Conservation (phyloP, 257 asterid species). For the Gardenia jasminoides region DNA sequence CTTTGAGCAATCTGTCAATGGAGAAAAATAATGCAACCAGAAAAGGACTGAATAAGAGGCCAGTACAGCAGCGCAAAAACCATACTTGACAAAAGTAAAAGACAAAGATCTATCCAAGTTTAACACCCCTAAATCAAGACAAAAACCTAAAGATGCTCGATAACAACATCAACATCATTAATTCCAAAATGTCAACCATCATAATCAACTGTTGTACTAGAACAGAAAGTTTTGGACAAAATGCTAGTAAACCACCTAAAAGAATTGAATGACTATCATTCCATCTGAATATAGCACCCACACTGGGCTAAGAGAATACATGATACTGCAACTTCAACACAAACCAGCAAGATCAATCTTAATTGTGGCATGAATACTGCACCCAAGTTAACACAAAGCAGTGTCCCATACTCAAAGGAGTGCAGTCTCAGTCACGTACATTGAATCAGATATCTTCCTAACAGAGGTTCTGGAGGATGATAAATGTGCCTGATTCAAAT, state of each 20-base stretch:
- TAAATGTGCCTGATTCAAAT: neutral
- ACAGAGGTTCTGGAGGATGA: neutral
- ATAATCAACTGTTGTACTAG: neutral
- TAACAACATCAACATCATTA: neutral
- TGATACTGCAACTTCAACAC: too few relatives aligned
- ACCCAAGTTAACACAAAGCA: neutral
- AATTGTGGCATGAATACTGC: too few relatives aligned
- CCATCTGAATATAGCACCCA: neutral
- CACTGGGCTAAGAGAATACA: neutral
- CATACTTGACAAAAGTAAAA: neutral
- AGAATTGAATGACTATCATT: neutral
- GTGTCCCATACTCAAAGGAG: neutral
- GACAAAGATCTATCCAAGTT: neutral
- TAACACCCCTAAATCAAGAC: neutral
- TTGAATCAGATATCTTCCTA: neutral
- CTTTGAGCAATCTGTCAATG: constrained; percentile 82
- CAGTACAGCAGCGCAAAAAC: neutral
- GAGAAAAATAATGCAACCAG: constrained; percentile 14
- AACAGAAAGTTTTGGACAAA: neutral
- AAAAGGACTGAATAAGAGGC: neutral
- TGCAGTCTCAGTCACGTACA: neutral
- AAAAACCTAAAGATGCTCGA: neutral
- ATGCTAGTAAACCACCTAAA: neutral
- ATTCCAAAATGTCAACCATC: neutral
- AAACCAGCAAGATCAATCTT: too few relatives aligned